phyloP scores from a whole-genome alignment of 345 rosid genomes.

The Passiflora organensis region DNA sequence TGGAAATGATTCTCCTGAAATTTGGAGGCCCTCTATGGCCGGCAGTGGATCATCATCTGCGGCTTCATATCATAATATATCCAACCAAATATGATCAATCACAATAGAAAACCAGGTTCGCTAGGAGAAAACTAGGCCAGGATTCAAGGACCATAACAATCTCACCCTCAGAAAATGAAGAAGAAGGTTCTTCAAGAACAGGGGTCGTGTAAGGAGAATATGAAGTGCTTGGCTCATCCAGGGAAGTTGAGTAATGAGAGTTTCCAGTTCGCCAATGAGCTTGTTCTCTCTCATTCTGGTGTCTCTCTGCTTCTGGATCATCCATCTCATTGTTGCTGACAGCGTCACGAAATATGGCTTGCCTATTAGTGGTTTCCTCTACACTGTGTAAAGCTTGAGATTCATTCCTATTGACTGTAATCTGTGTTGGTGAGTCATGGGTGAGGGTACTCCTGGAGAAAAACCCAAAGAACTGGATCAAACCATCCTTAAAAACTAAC shows the following conservation, averaged over 20 bases:
- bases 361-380: constrained; percentile 49
- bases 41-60: constrained; percentile 92
- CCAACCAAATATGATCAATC: constrained; percentile 15
- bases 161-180: constrained; percentile 90
- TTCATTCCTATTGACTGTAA: constrained; percentile 22
- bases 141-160: neutral
- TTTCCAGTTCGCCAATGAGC: constrained; percentile 51
- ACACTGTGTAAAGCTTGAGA: constrained; percentile 20
- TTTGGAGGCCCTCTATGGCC: constrained; percentile 79
- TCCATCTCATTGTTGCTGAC: constrained; percentile 64
- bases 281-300: constrained; percentile 50
- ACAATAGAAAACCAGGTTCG: constrained; percentile 5
- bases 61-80: constrained; percentile 40
- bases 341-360: constrained; percentile 77
- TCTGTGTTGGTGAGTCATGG: constrained; percentile 28
- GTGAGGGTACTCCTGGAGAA: constrained; percentile 34
- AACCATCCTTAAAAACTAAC: neutral
- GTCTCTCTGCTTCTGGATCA: constrained; percentile 51
- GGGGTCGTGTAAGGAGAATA: constrained; percentile 64
- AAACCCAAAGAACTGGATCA: constrained; percentile 17
- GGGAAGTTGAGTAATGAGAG: constrained; percentile 37
- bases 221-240: constrained; percentile 60
- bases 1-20: constrained; percentile 91
- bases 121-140: constrained; percentile 2
- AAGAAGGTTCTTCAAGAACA: constrained; percentile 87